These are phyloP conservation scores for Stereocaulon alpinum DNA, from an alignment of 495 filamentous ascomycete species.

Conservation along the genomic window DNA sequence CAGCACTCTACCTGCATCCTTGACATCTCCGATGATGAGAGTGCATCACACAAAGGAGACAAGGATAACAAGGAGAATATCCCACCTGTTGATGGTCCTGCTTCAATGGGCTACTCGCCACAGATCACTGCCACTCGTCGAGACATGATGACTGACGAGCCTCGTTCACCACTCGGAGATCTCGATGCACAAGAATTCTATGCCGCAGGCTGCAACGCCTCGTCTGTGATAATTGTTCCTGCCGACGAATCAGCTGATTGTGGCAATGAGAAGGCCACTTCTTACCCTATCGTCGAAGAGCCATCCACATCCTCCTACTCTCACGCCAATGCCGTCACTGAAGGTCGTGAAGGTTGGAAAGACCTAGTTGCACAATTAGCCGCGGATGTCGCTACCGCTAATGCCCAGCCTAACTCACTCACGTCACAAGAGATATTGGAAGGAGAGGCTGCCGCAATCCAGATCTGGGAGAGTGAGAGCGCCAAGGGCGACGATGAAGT, in stretches of 20 bases:
- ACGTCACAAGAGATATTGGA: background rate
- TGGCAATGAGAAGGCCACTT: slow-evolving; percentile 21
- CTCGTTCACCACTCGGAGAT: slow-evolving; percentile 59
- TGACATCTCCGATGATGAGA: slow-evolving; percentile 67
- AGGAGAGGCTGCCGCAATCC: slow-evolving; percentile 24
- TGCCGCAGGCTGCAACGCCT: slow-evolving; percentile 52
- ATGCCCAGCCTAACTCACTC: background rate
- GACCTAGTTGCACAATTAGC: slow-evolving; percentile 12
- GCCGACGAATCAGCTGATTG: slow-evolving; percentile 41
- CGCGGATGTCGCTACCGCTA: slow-evolving; percentile 14
- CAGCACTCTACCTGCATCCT: slow-evolving; percentile 79
- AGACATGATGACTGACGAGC: slow-evolving; percentile 40
- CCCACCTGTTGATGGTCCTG: slow-evolving; percentile 41
- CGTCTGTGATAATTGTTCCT: slow-evolving; percentile 47
- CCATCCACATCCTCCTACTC: background rate
- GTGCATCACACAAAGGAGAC: slow-evolving; percentile 22
- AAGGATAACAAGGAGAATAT: slow-evolving; percentile 70
- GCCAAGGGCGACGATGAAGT: slow-evolving; percentile 38
- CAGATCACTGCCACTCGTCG: slow-evolving; percentile 20
- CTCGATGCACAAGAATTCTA: slow-evolving; percentile 66
- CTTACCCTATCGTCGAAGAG: slow-evolving; percentile 11
- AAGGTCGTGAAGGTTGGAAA: slow-evolving; percentile 12
- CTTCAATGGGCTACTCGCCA: background rate
- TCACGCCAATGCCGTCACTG: background rate
- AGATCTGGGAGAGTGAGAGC: slow-evolving; percentile 57